A percentile compares a stretch with the other conserved stretches of the same genome.
These are phyloP conservation scores for Diaporthe caulivora DNA, from an alignment of 2,329 filamentous ascomycete species.

Conservation along the genomic window DNA sequence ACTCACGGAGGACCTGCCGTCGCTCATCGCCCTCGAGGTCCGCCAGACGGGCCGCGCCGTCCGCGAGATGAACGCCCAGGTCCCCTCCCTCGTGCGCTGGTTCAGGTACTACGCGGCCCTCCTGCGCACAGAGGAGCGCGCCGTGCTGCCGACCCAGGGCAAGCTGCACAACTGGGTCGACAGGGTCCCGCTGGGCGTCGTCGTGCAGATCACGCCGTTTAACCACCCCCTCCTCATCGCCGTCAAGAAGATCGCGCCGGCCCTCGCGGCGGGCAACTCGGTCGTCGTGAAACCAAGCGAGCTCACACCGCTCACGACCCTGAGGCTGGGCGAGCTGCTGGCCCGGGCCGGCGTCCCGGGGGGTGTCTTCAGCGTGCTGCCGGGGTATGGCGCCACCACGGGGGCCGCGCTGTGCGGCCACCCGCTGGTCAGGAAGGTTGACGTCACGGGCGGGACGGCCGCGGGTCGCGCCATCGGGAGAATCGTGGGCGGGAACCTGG, in stretches of 20 bases:
- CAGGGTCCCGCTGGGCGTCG: conserved; percentile 68
- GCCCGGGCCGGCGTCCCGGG: conserved; percentile 77
- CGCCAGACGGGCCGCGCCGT: conserved; percentile 76
- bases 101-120: conserved; percentile 78
- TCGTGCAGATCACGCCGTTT: conserved; percentile 68
- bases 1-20: conserved; percentile 63
- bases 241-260: conserved; percentile 71
- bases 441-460: conserved; percentile 81
- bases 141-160: conserved; percentile 74
- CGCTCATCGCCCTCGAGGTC: conserved; percentile 74
- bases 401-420: conserved; percentile 67
- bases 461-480: conserved; percentile 77
- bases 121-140: conserved; percentile 75
- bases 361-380: conserved; percentile 75
- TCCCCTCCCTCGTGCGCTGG: conserved; percentile 75
- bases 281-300: conserved; percentile 74
- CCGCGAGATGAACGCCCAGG: conserved; percentile 78
- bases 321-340: conserved; percentile 70
- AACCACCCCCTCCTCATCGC: conserved; percentile 71
- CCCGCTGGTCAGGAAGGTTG: conserved; percentile 71
- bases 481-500: conserved; percentile 74
- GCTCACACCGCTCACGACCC: conserved; percentile 71
- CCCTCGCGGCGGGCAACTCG: conserved; percentile 69
- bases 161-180: conserved; percentile 69
- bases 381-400: conserved; percentile 65